These are phyloP conservation scores for Scedosporium minutisporum DNA, from an alignment of 2,329 filamentous ascomycete species.

Conservation along the genomic window DNA sequence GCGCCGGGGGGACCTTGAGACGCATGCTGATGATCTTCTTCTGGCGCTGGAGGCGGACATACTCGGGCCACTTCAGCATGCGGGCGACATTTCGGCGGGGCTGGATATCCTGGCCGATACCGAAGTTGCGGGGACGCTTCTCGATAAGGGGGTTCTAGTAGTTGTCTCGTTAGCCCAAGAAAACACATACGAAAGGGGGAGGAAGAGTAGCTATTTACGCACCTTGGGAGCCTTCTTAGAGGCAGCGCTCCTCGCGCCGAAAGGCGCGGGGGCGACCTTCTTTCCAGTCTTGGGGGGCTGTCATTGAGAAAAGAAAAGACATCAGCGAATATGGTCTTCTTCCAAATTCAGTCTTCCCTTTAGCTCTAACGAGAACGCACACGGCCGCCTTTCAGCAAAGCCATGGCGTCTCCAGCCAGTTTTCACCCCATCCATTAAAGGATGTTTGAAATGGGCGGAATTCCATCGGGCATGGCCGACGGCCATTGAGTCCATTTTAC, in stretches of 20 bases:
- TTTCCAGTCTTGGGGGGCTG: constrained; percentile 97
- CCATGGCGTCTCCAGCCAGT: constrained; percentile 51
- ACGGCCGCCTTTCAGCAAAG: constrained; percentile 44
- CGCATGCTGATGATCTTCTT: constrained; percentile 95
- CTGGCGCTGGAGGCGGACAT: constrained; percentile 93
- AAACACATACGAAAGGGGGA: not conserved
- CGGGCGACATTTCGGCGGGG: constrained; percentile 88
- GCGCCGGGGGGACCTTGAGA: constrained; percentile 94
- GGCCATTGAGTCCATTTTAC: not conserved
- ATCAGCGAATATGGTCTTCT: constrained; percentile 79
- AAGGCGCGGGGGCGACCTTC: constrained; percentile 95
- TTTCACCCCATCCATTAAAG: constrained; percentile 36
- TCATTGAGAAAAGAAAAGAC: constrained; percentile 99
- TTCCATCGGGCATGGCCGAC: constrained; percentile 11
- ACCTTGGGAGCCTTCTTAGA: constrained; percentile 97
- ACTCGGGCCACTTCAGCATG: constrained; percentile 99
- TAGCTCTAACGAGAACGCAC: constrained; percentile 76
- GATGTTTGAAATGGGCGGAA: constrained; percentile 20
- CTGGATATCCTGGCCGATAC: constrained; percentile 98
- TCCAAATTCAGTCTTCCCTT: constrained; percentile 30
- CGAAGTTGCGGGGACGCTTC: constrained; percentile 95
- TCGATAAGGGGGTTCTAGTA: constrained; percentile 94
- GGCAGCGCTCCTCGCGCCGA: constrained; percentile 85
- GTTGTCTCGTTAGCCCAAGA: constrained; percentile 11
- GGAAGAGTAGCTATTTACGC: constrained; percentile 28